Evolutionary conservation across 805 yeast species (phyloP).

Genomic region (Starmera quercuum): DNA sequence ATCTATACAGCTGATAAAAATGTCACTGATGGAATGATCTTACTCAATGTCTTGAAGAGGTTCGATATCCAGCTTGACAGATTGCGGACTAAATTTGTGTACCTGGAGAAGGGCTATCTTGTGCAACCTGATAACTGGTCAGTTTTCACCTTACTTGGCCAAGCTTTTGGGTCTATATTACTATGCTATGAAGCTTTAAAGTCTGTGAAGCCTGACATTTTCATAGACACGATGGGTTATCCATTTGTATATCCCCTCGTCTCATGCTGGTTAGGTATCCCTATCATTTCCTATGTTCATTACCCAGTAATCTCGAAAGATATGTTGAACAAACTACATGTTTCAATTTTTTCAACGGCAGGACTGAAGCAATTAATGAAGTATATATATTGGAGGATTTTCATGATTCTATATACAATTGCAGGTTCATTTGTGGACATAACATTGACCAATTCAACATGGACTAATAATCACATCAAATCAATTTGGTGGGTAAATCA

Average conservation of each 20-base stretch:
- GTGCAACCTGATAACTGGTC: slow-evolving; percentile 75
- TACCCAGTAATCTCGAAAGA: slow-evolving; percentile 87
- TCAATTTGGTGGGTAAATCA: slow-evolving; percentile 51
- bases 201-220: slow-evolving; percentile 71
- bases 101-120: slow-evolving; percentile 43
- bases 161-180: slow-evolving; percentile 71
- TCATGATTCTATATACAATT: slow-evolving; percentile 56
- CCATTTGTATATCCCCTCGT: slow-evolving; percentile 80
- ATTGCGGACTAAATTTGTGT: slow-evolving; percentile 53
- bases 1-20: slow-evolving; percentile 67
- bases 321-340: slow-evolving; percentile 62
- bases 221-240: slow-evolving; percentile 90
- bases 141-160: slow-evolving; percentile 75
- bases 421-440: slow-evolving; percentile 62
- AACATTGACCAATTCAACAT: slow-evolving; percentile 75
- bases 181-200: slow-evolving; percentile 65
- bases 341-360: slow-evolving; percentile 14
- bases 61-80: slow-evolving; percentile 49
- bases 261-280: slow-evolving; percentile 49
- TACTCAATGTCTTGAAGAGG: slow-evolving; percentile 43
- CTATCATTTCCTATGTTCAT: slow-evolving; percentile 86
- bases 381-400: slow-evolving; percentile 61
- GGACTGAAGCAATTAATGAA: slow-evolving; percentile 27
- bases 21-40: slow-evolving; percentile 38
- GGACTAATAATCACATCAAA: slow-evolving; percentile 79